Conservation (phyloP, 106 monocot genomes). For the Apostasia shenzhenica region DNA sequence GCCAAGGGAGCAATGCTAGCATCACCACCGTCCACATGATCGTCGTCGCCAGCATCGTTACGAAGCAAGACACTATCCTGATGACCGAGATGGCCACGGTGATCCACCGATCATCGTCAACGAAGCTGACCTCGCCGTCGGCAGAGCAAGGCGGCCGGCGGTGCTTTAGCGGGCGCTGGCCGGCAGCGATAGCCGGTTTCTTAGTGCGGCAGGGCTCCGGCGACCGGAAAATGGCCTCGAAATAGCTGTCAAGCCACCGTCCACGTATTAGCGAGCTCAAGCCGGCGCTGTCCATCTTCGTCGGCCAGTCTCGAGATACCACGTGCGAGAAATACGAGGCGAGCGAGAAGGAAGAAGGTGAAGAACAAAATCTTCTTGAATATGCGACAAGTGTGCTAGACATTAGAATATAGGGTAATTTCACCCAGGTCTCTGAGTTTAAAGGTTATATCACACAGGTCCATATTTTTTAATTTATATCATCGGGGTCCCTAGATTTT, state of each 20-base stretch:
- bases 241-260: background rate
- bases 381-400: too few relatives aligned
- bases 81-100: slow-evolving; percentile 8
- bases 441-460: too few relatives aligned
- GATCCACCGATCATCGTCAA: slow-evolving; percentile 20
- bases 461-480: too few relatives aligned
- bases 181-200: background rate
- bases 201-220: background rate
- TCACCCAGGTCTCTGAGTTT: too few relatives aligned
- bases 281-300: background rate
- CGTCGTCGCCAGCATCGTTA: slow-evolving; percentile 34
- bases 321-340: too few relatives aligned
- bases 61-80: slow-evolving; percentile 27
- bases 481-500: too few relatives aligned
- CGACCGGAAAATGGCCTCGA: slow-evolving; percentile 5
- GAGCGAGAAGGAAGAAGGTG: too few relatives aligned
- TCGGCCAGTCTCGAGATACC: background rate
- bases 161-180: background rate
- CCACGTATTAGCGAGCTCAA: background rate
- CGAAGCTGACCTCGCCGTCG: background rate
- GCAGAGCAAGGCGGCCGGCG: background rate
- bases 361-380: too few relatives aligned
- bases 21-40: slow-evolving; percentile 32
- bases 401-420: too few relatives aligned
- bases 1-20: slow-evolving; percentile 36